Percentiles rank a stretch among this genome's conserved stretches.
phyloP scores from a whole-genome alignment of 2,329 filamentous ascomycete genomes.

The Aspergillus piperis region DNA sequence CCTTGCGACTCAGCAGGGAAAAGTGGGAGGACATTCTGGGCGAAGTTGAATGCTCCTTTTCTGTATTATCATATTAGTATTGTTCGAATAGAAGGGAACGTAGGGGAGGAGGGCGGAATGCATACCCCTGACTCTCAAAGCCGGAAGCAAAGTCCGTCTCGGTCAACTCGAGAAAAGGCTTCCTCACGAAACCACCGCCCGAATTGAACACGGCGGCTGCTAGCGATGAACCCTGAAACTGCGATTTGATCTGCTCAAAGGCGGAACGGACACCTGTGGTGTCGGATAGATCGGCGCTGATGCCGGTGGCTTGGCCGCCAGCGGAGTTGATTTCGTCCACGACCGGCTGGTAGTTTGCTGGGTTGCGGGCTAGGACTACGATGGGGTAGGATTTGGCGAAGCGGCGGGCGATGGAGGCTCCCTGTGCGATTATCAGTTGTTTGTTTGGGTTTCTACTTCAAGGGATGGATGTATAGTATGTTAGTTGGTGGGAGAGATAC shows the following conservation, averaged over 20 bases:
- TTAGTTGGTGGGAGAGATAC: background rate
- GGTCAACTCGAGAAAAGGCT: constrained; percentile 63
- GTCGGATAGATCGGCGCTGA: constrained; percentile 61
- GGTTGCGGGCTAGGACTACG: constrained; percentile 60
- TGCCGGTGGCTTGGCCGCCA: constrained; percentile 62
- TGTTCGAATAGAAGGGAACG: too few species aligned
- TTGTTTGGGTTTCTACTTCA: background rate
- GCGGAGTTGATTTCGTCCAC: constrained; percentile 60
- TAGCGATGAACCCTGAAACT: constrained; percentile 50
- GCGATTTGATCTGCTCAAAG: constrained; percentile 55
- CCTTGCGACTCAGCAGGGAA: constrained; percentile 53
- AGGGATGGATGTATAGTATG: too few species aligned
- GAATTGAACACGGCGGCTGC: constrained; percentile 64
- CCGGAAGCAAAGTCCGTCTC: constrained; percentile 58
- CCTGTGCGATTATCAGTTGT: background rate
- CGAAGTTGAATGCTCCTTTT: constrained; percentile 72
- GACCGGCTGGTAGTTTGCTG: constrained; percentile 57
- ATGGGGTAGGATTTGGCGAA: constrained; percentile 62
- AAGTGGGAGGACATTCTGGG: constrained; percentile 69
- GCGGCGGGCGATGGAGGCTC: constrained; percentile 60
- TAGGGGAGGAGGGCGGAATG: too few species aligned
- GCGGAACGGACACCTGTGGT: constrained; percentile 55
- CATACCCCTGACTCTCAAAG: constrained; percentile 53
- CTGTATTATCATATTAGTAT: constrained; percentile 23
- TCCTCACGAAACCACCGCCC: constrained; percentile 57